These are phyloP conservation scores for Fusarium keratoplasticum DNA, from an alignment of 2,329 filamentous ascomycete genomes.

Conservation along the genomic window DNA sequence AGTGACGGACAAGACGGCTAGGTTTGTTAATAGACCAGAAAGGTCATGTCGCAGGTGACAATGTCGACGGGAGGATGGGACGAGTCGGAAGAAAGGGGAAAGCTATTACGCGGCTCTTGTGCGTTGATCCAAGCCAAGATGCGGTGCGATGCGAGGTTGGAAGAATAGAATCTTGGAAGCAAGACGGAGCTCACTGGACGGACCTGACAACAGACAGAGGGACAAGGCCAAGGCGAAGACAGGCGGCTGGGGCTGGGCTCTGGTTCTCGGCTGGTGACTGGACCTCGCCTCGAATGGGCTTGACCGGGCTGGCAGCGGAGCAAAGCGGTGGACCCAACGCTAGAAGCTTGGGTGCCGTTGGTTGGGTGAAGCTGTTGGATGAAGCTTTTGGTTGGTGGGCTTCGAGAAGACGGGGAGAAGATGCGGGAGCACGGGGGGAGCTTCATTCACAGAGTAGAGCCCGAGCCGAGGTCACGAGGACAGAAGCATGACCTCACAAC, in stretches of 20 bases:
- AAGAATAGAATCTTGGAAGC: constrained; percentile 10
- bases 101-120: constrained; percentile 3
- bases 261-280: neutral
- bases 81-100: constrained; percentile 22
- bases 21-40: neutral
- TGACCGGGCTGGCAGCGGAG: constrained; percentile 1
- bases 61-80: constrained; percentile 20
- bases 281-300: neutral
- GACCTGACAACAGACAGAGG: constrained; percentile 19
- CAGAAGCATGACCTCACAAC: constrained; percentile 37
- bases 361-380: constrained; percentile 2
- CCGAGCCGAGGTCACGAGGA: constrained; percentile 32
- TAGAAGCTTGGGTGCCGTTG: constrained; percentile 20
- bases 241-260: constrained; percentile 26
- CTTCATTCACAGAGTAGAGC: neutral
- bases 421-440: neutral
- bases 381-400: constrained; percentile 14
- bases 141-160: constrained; percentile 8
- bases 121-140: constrained; percentile 13
- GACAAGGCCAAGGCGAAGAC: constrained; percentile 1
- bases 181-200: constrained; percentile 10
- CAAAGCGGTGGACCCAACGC: neutral
- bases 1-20: neutral
- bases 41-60: constrained; percentile 8
- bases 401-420: constrained; percentile 26